Base-by-base conservation (phyloP, 495 filamentous ascomycete genomes). In the Chaetomium fimeti region DNA sequence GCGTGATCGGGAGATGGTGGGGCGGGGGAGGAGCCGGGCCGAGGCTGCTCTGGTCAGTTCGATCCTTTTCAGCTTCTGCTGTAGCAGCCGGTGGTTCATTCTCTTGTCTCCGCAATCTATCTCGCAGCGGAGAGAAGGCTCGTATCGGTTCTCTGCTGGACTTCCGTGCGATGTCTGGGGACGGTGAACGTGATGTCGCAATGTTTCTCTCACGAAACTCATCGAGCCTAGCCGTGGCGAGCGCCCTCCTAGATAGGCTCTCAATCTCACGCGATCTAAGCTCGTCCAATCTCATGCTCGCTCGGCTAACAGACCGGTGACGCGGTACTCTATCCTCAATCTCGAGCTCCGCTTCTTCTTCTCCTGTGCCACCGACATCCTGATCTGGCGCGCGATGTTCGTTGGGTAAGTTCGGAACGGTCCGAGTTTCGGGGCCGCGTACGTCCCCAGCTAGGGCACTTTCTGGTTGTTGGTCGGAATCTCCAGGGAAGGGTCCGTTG, bases 201-300 rank as follows among this genome's bases (percentile, higher is more conserved):
- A 81, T 81, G 68, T 82, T 79, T 20, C 66, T 77, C 58, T 88
- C 82, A 43, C 81, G 71, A 53, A 88, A 82, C 71, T 85, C 81
- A 57, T 84, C 85, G 2, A 89, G 73, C 64, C 81, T 74, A 62
- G 77, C 83, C 12, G 82, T 84, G 32, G 87, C 82, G 25, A 88
- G 76, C n/a, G 81, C 82, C 69, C 82, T 81, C 59, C 77, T 83
- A 62, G 81, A 83, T 40, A 87, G 64, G 9, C 72, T 84, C 64
- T 87, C 83, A 43, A 85, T 85, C 68, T 90, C 88, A 28, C 81
- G 78, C 38, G 78, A 76, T 15, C 82, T 78, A 20, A 87, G 77
- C 43, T 84, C 81, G 60, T 89, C 87, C 49, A 87, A 70, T 27
- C 74, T 77, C 16, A 72, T 72, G 45, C 70, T 77, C 16, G 69